Conservation (phyloP, 352 stramenopile species). For the Phytophthora tubulina region DNA sequence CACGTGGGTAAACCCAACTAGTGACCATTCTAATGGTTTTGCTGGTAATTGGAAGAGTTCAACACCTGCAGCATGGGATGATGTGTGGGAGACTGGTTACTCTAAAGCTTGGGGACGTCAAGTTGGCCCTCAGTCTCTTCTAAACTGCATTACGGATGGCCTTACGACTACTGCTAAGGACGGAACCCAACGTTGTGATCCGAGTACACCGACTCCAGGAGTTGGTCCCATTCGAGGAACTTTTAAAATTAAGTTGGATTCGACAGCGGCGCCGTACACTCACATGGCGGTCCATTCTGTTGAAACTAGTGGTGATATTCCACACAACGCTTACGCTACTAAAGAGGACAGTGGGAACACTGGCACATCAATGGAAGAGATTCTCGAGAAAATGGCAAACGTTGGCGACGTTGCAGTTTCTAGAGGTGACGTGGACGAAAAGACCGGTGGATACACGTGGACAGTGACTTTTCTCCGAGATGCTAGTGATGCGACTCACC, state of each 20-base stretch:
- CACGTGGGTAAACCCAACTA: constrained; percentile 92
- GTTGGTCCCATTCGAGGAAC: constrained; percentile 91
- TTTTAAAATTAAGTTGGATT: constrained; percentile 94
- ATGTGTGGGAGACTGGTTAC: constrained; percentile 95
- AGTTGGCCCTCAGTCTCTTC: constrained; percentile 86
- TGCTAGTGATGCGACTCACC: constrained; percentile 40
- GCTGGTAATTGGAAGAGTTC: constrained; percentile 94
- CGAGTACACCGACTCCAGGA: constrained; percentile 39
- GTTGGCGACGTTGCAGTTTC: constrained; percentile 95
- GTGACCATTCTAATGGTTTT: constrained; percentile 82
- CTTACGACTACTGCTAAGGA: constrained; percentile 72
- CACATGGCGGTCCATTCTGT: constrained; percentile 77
- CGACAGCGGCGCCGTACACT: constrained; percentile 40
- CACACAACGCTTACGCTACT: constrained; percentile 93
- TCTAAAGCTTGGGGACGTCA: constrained; percentile 98
- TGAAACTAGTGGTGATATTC: constrained; percentile 84
- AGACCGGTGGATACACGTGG: constrained; percentile 95
- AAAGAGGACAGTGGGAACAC: constrained; percentile 90
- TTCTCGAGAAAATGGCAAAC: constrained; percentile 94
- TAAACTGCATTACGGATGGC: constrained; percentile 71
- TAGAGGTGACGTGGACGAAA: constrained; percentile 81
- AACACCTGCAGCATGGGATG: constrained; percentile 70
- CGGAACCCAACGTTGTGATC: constrained; percentile 58
- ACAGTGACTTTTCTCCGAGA: constrained; percentile 96
- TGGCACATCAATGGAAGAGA: constrained; percentile 95